phyloP scores from a whole-genome alignment of 106 monocot species.

The Phalaenopsis equestris region DNA sequence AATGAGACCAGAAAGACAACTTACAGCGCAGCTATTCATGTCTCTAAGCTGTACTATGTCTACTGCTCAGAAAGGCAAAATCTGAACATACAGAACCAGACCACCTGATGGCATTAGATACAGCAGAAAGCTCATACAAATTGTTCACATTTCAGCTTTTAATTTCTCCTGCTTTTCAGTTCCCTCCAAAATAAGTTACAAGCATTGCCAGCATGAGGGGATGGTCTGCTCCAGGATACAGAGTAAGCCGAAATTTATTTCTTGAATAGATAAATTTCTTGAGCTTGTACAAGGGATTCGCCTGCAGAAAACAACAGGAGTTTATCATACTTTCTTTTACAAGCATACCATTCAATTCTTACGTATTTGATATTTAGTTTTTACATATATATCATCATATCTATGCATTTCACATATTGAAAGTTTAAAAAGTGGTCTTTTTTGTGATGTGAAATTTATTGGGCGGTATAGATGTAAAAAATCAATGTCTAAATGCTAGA shows the following conservation, averaged over 20 bases:
- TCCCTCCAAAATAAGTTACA: slow-evolving; percentile 32
- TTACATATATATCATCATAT: too few species aligned
- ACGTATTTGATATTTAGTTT: too few species aligned
- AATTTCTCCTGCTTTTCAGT: neutral
- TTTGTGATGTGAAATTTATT: too few species aligned
- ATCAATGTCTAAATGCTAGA: too few species aligned
- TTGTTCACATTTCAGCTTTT: neutral
- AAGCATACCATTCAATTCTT: too few species aligned
- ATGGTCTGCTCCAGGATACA: slow-evolving; percentile 79
- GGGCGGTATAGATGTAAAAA: too few species aligned
- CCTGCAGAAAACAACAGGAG: slow-evolving; percentile 28
- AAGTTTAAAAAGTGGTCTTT: neutral
- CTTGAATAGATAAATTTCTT: slow-evolving; percentile 55
- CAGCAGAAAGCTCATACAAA: neutral
- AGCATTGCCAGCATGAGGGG: slow-evolving; percentile 57
- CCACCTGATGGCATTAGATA: neutral
- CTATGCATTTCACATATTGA: neutral
- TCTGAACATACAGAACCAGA: neutral
- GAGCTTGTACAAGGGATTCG: slow-evolving; percentile 64
- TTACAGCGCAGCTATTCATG: neutral
- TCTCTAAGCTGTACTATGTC: neutral
- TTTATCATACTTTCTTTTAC: too few species aligned
- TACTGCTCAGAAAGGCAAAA: too few species aligned
- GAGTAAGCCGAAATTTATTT: slow-evolving; percentile 64
- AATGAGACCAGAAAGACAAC: neutral